phyloP scores from a whole-genome alignment of 2,329 filamentous ascomycete species.

The Nigrograna mackinnonii region DNA sequence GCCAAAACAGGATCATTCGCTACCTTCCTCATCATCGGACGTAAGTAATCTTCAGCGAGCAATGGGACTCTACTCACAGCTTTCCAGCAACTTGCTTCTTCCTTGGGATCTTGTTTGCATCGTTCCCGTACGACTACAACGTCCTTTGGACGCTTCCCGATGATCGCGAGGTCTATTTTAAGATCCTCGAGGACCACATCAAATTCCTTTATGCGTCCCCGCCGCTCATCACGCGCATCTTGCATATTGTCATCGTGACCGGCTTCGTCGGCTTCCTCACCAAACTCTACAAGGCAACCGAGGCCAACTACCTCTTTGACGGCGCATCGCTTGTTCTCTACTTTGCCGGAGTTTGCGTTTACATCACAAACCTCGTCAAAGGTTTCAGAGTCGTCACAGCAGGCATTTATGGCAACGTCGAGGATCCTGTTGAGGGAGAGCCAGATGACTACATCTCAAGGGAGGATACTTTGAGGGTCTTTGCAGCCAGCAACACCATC shows the following conservation, averaged over 20 bases:
- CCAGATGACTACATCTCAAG: constrained; percentile 72
- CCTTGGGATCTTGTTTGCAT: constrained; percentile 95
- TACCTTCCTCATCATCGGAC: constrained; percentile 94
- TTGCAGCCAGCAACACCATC: constrained; percentile 95
- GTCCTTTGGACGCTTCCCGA: constrained; percentile 75
- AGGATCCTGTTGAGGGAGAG: constrained; percentile 34
- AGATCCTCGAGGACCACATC: constrained; percentile 86
- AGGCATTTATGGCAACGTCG: constrained; percentile 64
- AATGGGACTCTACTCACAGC: neutral
- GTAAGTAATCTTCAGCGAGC: constrained; percentile 59
- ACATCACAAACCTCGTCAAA: constrained; percentile 95
- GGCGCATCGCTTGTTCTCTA: constrained; percentile 73
- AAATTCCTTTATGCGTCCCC: constrained; percentile 90
- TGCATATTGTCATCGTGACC: constrained; percentile 89
- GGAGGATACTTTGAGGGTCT: constrained; percentile 87
- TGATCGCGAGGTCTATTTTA: constrained; percentile 71
- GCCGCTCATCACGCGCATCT: constrained; percentile 86
- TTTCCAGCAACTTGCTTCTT: constrained; percentile 86
- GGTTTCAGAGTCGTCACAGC: constrained; percentile 81
- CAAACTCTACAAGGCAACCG: constrained; percentile 92
- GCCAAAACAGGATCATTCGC: constrained; percentile 69
- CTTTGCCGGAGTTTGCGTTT: constrained; percentile 87
- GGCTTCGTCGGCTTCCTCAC: constrained; percentile 86
- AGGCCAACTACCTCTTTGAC: constrained; percentile 95
- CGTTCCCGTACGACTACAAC: constrained; percentile 94